Evolutionary conservation across 1,139 yeast genomes (phyloP), one percentile per base, ranked within the genome.

Genomic region (Pichia sp.): DNA sequence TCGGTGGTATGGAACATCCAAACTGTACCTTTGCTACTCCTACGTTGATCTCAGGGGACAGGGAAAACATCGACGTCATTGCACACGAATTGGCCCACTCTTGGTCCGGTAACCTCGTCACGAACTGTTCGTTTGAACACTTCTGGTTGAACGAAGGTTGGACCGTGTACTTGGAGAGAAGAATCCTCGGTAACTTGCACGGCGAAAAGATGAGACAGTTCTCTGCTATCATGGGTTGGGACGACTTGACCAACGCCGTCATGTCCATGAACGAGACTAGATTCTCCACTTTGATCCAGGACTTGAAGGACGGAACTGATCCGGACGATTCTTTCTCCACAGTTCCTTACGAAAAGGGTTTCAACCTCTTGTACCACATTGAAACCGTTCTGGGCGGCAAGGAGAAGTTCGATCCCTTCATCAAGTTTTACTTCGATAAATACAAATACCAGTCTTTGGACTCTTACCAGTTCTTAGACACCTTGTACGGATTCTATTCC

Each of bases 1-100:
- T 86, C 58, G 96, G 96, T 50, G 96, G 97, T 45, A 88, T 88
- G 96, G 97, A 88, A 66, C 85, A 86, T 60, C 95, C 95, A 45
- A 86, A 86, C 62, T 78, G 86, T 63, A 87, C 95, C 2, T 86
- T 86, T 64, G 92, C 90, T 37, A 88, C 96, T 0, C 95, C 96
- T 39, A 87, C 97, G 0, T 71, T 88, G 55, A 79, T 88, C 40
- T 79, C 92, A 32, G 90, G 92, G 41, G 96, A 88, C 64, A 72
- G 94, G 49, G 81, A 86, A 48, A 86, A 87, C 55, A 88, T 87
- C 31, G 87, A 83, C 54, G 95, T 87, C 35, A 79, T 87, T 62
- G 95, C 95, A 1, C 96, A 87, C 64, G 96, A 87, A 64, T 72
- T 87, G 56, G 94, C 95, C 3, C 96, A 87, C 63, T 83, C 95